These are phyloP conservation scores for Coniella lustricola DNA, from an alignment of 2,329 filamentous ascomycete genomes.

Conservation along the genomic window DNA sequence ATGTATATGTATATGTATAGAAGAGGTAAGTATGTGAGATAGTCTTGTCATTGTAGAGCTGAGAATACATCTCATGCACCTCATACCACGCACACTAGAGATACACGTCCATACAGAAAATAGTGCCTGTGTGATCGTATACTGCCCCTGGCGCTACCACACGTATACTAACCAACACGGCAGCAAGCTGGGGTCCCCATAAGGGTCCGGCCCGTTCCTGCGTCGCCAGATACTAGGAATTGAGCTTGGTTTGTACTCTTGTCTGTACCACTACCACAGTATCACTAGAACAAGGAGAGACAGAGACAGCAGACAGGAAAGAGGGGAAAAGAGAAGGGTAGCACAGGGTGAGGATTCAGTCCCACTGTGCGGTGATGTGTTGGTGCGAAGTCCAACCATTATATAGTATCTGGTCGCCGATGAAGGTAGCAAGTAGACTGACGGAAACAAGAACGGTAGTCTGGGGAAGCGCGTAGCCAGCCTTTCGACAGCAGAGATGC, in stretches of 20 bases:
- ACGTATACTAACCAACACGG: slow-evolving; percentile 7
- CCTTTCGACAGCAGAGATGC: neutral
- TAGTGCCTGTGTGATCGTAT: neutral
- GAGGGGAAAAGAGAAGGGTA: neutral
- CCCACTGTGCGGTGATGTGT: neutral
- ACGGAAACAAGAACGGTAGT: neutral
- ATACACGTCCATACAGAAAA: neutral
- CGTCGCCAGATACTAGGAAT: neutral
- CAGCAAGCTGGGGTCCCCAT: neutral
- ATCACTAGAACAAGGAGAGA: slow-evolving; percentile 7
- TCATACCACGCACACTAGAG: neutral
- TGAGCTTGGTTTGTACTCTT: slow-evolving; percentile 1
- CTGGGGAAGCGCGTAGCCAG: too few relatives aligned
- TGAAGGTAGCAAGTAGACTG: neutral
- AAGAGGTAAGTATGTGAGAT: too few relatives aligned
- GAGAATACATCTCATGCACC: slow-evolving; percentile 6
- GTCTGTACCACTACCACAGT: slow-evolving; percentile 9
- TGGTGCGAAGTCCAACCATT: too few relatives aligned
- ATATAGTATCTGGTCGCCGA: neutral
- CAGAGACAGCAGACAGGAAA: too few relatives aligned
- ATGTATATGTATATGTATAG: too few relatives aligned
- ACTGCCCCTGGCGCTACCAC: slow-evolving; percentile 4
- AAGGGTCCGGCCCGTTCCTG: neutral
- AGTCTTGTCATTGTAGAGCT: too few relatives aligned
- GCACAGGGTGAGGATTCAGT: neutral